Evolutionary conservation across 345 rosid species (phyloP), one percentile per base, ranked within the genome.

Genomic region (Rhodomyrtus tomentosa): DNA sequence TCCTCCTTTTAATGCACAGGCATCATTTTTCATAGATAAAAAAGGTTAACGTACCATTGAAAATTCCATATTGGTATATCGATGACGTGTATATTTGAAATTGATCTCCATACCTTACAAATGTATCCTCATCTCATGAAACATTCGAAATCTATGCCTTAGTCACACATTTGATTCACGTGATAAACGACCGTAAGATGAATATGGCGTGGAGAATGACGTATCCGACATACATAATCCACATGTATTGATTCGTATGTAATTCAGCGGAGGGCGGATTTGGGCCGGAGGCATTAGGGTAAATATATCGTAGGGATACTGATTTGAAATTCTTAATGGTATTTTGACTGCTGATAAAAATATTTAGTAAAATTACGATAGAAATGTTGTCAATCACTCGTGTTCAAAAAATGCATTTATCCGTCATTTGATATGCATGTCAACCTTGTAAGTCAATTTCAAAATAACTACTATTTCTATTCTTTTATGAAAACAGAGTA

Each of bases 51-150:
- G 1, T 7, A 16, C 5, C 40, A 6, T 59, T 14, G 6, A 27
- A 59, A 27, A 59, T 27, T 20, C 7, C 29, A 29, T 27, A 32
- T 27, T 0, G 0, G 1, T 58, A n/a, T 13, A 12, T 7, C 3
- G 27, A 27, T 27, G 20, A 5, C 9, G 13, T 1, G 6, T 4
- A 16, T 18, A 36, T 68, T 68, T 32, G 0, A 1, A 68, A 18
- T 1, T 36, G 18, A 20, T 62, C 32, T 62, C 9, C 10, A 10
- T 45, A 48, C 10, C 10, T 48, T 48, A 2, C 2, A 1, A 68
- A 32, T 1, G 8, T 18, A 10, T 68, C 36, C 36, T 68, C 24
- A 9, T 32, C 1, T 68, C 1, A 32, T 2, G 0, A 4, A 4
- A 68, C 5, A 68, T 18, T 32, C 24, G 9, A 16, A 32, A 32